Conservation (phyloP, 768 basidiomycete genomes). For the Agrocybe chaxingu region DNA sequence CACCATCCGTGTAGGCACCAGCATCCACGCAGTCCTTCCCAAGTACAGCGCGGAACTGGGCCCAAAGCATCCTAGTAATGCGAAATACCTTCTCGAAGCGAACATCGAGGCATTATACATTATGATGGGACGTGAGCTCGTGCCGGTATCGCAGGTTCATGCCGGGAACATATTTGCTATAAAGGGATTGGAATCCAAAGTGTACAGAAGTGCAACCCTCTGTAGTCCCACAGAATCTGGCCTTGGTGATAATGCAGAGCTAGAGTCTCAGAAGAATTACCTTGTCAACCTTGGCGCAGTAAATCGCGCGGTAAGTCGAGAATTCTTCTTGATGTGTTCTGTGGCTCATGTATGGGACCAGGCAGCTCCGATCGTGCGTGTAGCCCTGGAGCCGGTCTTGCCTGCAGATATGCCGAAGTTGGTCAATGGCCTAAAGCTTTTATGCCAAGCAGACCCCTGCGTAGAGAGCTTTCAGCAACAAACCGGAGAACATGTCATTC, state of each 20-base stretch:
- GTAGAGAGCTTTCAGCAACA: slow-evolving; percentile 97
- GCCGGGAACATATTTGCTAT: slow-evolving; percentile 97
- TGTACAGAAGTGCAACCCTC: slow-evolving; percentile 87
- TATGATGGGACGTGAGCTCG: slow-evolving; percentile 98
- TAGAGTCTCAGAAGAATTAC: slow-evolving; percentile 39
- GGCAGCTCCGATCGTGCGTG: slow-evolving; percentile 90
- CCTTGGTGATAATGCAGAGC: slow-evolving; percentile 28
- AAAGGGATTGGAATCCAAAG: slow-evolving; percentile 83
- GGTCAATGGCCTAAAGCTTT: slow-evolving; percentile 79
- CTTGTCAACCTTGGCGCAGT: slow-evolving; percentile 82
- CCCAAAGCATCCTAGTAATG: slow-evolving; percentile 67
- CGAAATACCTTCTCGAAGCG: slow-evolving; percentile 54
- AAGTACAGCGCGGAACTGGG: slow-evolving; percentile 72
- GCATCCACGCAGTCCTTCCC: slow-evolving; percentile 76
- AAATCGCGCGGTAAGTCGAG: slow-evolving; percentile 52
- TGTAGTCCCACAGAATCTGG: slow-evolving; percentile 61
- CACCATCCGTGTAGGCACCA: slow-evolving; percentile 60
- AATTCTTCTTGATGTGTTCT: not conserved
- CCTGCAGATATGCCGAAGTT: slow-evolving; percentile 89
- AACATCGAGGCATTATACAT: slow-evolving; percentile 80
- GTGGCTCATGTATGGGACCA: slow-evolving; percentile 21
- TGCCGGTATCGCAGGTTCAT: slow-evolving; percentile 73
- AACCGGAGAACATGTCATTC: slow-evolving; percentile 95
- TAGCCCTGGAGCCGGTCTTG: slow-evolving; percentile 83
- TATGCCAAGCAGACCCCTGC: slow-evolving; percentile 95